Evolutionary conservation across 140 eudicot genomes (phyloP).

Genomic region (Oenanthe javanica): DNA sequence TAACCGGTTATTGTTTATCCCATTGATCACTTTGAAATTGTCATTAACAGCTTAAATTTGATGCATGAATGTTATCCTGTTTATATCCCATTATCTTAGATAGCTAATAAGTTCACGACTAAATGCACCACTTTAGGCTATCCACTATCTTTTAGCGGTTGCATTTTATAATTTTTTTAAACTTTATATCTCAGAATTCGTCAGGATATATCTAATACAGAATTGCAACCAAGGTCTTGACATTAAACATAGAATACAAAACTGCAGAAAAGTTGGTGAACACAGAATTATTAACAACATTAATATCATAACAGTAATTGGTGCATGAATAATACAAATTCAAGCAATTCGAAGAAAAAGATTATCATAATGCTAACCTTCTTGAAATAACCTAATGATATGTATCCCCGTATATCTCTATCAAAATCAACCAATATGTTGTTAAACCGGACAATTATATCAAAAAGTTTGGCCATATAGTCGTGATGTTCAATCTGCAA

Average conservation of each 20-base stretch:
- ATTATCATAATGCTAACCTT: conserved; percentile 44
- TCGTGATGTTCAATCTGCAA: conserved; percentile 96
- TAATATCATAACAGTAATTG: too few species aligned
- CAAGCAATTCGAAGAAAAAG: background rate
- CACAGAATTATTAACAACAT: too few species aligned
- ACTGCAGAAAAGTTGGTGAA: too few species aligned
- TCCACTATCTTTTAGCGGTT: background rate
- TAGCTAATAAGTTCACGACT: background rate
- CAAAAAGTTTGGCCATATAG: conserved; percentile 90
- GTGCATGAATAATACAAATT: background rate
- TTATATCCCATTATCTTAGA: background rate
- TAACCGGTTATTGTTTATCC: background rate
- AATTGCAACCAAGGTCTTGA: too few species aligned
- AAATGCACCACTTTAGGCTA: background rate
- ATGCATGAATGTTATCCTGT: background rate
- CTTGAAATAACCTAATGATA: conserved; percentile 67
- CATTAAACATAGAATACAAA: too few species aligned
- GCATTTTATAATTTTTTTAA: background rate
- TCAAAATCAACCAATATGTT: conserved; percentile 80
- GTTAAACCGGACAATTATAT: conserved; percentile 67
- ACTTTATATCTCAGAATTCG: too few species aligned
- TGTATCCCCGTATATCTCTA: conserved; percentile 33
- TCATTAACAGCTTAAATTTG: background rate
- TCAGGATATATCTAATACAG: too few species aligned
- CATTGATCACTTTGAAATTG: background rate